Conservation (phyloP, 768 basidiomycete species). For the Boletales sp. region DNA sequence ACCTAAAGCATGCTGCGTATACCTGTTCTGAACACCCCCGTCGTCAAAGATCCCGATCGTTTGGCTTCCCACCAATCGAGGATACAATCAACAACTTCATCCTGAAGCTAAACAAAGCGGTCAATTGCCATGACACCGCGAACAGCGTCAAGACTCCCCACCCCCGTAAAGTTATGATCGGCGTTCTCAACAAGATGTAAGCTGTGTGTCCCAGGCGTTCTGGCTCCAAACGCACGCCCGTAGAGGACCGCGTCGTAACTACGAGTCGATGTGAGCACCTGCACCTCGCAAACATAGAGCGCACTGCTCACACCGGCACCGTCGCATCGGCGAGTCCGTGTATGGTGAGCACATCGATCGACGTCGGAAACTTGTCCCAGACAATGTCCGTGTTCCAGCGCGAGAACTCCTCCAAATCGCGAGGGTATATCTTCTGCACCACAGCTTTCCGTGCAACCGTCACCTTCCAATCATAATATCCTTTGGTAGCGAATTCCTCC, state of each 20-base stretch:
- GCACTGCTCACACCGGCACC: conserved; percentile 67
- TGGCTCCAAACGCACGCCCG: conserved; percentile 51
- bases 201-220: conserved; percentile 65
- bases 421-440: conserved; percentile 49
- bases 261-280: background rate
- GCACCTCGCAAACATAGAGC: background rate
- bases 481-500: conserved; percentile 50
- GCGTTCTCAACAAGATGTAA: conserved; percentile 68
- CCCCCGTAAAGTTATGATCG: conserved; percentile 76
- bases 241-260: conserved; percentile 77
- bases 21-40: conserved; percentile 63
- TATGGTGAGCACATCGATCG: conserved; percentile 66
- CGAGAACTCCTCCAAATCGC: conserved; percentile 59
- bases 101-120: conserved; percentile 42
- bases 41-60: conserved; percentile 44
- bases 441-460: conserved; percentile 63
- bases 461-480: conserved; percentile 59
- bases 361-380: conserved; percentile 62
- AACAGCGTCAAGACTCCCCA: conserved; percentile 18
- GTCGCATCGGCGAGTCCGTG: conserved; percentile 70
- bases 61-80: conserved; percentile 63
- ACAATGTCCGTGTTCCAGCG: conserved; percentile 65
- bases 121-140: conserved; percentile 2
- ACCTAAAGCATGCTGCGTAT: conserved; percentile 46
- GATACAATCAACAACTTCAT: conserved; percentile 64